phyloP scores from a whole-genome alignment of 1,284 basidiomycete genomes.

The Puccinia brachypodii region DNA sequence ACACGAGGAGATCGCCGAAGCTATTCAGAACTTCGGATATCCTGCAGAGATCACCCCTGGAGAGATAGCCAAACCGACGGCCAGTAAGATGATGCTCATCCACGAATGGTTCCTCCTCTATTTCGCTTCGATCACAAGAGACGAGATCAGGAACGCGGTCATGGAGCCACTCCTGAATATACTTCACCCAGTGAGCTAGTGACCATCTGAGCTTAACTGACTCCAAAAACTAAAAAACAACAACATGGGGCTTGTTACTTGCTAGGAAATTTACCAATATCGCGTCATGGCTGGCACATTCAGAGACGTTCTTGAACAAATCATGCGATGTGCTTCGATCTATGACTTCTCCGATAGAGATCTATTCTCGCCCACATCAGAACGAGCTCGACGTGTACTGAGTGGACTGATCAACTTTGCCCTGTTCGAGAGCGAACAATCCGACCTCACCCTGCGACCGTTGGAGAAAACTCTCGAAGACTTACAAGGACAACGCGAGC shows the following conservation, averaged over 20 bases:
- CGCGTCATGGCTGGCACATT: conserved; percentile 25
- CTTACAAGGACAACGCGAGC: conserved; percentile 12
- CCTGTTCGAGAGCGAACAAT: conserved; percentile 36
- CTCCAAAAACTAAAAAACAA: background rate
- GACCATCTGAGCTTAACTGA: background rate
- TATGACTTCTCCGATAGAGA: conserved; percentile 40
- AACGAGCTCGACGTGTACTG: conserved; percentile 23
- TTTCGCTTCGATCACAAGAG: background rate
- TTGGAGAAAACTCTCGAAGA: conserved; percentile 19
- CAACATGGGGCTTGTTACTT: background rate
- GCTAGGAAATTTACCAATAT: conserved; percentile 36
- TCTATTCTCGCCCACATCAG: conserved; percentile 1
- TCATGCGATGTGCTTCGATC: conserved; percentile 42
- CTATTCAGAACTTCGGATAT: conserved; percentile 18
- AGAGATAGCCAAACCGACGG: conserved; percentile 18
- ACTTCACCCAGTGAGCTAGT: conserved; percentile 17
- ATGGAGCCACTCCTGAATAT: conserved; percentile 9
- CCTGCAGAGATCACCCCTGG: background rate
- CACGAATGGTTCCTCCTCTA: conserved; percentile 31
- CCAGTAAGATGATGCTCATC: background rate
- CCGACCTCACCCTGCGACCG: background rate
- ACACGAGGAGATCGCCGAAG: conserved; percentile 5
- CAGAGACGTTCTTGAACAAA: conserved; percentile 27
- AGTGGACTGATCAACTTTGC: conserved; percentile 47
- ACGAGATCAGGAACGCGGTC: conserved; percentile 11